Conservation (phyloP, 2,329 filamentous ascomycete genomes). For the Ceratocystis eucalypticola region DNA sequence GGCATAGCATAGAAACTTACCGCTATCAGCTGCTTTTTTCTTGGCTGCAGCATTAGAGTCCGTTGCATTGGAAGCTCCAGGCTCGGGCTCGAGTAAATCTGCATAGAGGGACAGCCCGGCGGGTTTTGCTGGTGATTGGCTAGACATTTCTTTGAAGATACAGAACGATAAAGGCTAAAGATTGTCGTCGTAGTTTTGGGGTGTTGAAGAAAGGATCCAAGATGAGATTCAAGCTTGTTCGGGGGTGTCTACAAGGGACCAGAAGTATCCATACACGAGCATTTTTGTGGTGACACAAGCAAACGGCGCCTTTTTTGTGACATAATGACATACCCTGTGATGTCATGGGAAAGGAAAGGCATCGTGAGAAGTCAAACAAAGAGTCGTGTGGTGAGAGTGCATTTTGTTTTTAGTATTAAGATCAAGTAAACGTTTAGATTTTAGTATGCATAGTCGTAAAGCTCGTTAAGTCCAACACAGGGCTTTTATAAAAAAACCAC, state of each 20-base stretch:
- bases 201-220: background rate
- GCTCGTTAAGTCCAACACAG: too few relatives aligned
- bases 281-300: background rate
- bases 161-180: background rate
- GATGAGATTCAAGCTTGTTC: background rate
- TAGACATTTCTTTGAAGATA: slow-evolving; percentile 3
- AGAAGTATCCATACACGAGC: slow-evolving; percentile 7
- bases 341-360: background rate
- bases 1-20: slow-evolving; percentile 19
- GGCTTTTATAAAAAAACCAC: too few relatives aligned
- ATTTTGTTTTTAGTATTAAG: too few relatives aligned
- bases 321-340: background rate
- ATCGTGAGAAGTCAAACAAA: background rate
- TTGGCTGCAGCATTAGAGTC: slow-evolving; percentile 29
- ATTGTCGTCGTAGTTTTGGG: background rate
- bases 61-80: slow-evolving; percentile 30
- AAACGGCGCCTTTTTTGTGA: background rate
- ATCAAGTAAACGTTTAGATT: too few relatives aligned
- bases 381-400: too few relatives aligned
- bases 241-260: background rate
- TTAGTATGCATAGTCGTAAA: too few relatives aligned
- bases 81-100: slow-evolving; percentile 54
- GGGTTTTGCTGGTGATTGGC: slow-evolving; percentile 24
- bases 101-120: slow-evolving; percentile 65
- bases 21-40: slow-evolving; percentile 46